phyloP scores from a whole-genome alignment of 345 rosid species.

The Laguncularia racemosa region DNA sequence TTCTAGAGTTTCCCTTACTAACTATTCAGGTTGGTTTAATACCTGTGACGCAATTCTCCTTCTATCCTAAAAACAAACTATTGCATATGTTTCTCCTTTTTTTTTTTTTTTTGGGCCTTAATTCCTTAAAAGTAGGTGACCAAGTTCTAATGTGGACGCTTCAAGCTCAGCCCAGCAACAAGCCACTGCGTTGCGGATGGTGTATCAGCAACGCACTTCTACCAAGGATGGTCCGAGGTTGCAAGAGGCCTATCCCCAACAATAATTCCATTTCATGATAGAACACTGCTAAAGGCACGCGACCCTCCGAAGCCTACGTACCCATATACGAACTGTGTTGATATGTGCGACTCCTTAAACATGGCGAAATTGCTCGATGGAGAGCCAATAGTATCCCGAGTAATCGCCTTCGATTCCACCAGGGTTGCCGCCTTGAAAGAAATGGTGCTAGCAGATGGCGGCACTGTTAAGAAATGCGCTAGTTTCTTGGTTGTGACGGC shows the following conservation, averaged over 20 bases:
- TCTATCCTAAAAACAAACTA: no score
- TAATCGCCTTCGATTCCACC: conserved; percentile 3
- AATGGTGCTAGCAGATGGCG: conserved; percentile 7
- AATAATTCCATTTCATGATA: conserved; percentile 21
- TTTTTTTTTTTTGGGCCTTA: background rate
- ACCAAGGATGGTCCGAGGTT: conserved; percentile 25
- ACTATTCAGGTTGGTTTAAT: conserved; percentile 1
- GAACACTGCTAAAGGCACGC: conserved; percentile 16
- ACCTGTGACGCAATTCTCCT: no score
- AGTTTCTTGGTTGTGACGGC: conserved; percentile 8
- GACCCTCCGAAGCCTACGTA: conserved; percentile 19
- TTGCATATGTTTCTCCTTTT: background rate
- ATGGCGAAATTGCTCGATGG: background rate
- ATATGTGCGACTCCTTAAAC: conserved; percentile 17
- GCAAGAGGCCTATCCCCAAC: conserved; percentile 19
- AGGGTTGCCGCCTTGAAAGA: conserved; percentile 4
- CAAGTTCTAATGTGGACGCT: conserved; percentile 31
- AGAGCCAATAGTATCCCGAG: background rate
- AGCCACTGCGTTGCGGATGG: conserved; percentile 31
- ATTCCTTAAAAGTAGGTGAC: conserved; percentile 17
- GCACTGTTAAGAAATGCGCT: conserved; percentile 5
- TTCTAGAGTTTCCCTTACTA: conserved; percentile 6
- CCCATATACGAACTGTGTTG: conserved; percentile 17
- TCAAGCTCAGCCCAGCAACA: conserved; percentile 18
- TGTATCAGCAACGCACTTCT: conserved; percentile 25